Conservation (phyloP, 208 protist species). For the Trypanosoma cruzi region DNA sequence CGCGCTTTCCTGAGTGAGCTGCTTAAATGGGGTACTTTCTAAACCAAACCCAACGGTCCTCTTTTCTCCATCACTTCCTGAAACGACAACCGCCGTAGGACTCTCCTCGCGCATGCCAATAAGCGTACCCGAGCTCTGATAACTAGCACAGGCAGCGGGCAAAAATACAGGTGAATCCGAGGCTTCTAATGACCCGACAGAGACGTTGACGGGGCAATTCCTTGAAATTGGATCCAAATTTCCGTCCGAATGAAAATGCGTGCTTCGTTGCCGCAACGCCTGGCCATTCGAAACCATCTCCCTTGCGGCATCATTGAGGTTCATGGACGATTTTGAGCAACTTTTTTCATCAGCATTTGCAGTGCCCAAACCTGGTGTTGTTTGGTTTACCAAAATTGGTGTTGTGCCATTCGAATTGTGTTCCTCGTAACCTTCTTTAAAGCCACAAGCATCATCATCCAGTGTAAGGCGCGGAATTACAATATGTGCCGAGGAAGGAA, state of each 20-base stretch:
- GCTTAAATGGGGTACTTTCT: not conserved
- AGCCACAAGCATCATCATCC: not conserved
- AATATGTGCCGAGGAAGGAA: slow-evolving; percentile 26
- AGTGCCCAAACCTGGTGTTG: not conserved
- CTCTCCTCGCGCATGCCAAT: not conserved
- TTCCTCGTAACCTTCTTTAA: not conserved
- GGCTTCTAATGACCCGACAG: slow-evolving; percentile 6
- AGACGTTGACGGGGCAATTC: slow-evolving; percentile 17
- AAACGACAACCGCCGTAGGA: not conserved
- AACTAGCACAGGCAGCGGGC: slow-evolving; percentile 17
- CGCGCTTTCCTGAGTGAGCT: not conserved
- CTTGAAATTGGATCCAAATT: slow-evolving; percentile 7
- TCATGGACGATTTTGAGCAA: not conserved
- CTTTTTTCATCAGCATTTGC: not conserved
- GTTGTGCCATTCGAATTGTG: not conserved
- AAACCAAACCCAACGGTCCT: not conserved
- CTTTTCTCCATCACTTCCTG: not conserved
- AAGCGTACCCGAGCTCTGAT: not conserved
- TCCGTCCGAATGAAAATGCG: slow-evolving; percentile 15
- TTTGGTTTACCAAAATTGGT: not conserved
- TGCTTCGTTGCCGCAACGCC: slow-evolving; percentile 21
- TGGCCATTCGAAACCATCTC: slow-evolving; percentile 11
- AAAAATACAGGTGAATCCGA: not conserved
- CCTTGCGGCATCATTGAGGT: slow-evolving; percentile 4
- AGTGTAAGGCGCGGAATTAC: slow-evolving; percentile 15